Conservation (phyloP, 106 monocot species). For the Dioscorea alata region DNA sequence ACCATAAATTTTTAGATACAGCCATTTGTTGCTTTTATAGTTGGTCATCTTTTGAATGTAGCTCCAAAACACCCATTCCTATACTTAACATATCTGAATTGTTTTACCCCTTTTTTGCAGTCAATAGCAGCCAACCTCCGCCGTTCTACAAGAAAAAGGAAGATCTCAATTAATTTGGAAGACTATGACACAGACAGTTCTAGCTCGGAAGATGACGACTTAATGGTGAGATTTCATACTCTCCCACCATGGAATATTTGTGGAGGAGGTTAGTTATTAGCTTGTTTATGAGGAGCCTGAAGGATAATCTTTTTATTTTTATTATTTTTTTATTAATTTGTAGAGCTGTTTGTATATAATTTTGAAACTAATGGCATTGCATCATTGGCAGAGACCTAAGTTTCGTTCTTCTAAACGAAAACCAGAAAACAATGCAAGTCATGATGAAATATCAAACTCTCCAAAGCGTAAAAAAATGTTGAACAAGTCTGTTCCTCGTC, state of each 20-base stretch:
- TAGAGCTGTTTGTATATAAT: not conserved
- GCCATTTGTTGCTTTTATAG: too few relatives aligned
- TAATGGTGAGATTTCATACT: constrained; percentile 86
- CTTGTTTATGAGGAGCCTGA: constrained; percentile 15
- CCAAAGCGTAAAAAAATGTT: constrained; percentile 33
- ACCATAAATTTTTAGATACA: too few relatives aligned
- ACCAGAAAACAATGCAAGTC: constrained; percentile 5
- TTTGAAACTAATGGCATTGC: not conserved
- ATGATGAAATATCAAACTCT: constrained; percentile 7
- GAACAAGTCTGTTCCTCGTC: constrained; percentile 48
- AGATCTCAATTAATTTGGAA: constrained; percentile 71
- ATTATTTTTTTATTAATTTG: too few relatives aligned
- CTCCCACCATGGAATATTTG: constrained; percentile 38
- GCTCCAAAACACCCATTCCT: too few relatives aligned
- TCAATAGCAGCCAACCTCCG: constrained; percentile 66
- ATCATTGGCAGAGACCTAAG: constrained; percentile 50
- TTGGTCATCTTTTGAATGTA: too few relatives aligned
- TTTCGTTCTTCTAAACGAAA: constrained; percentile 70
- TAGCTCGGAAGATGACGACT: constrained; percentile 77
- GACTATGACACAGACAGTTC: constrained; percentile 89
- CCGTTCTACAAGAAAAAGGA: constrained; percentile 94
- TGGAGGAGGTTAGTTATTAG: constrained; percentile 26
- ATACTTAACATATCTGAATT: not conserved
- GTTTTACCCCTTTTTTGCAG: constrained; percentile 27
- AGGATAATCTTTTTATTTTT: constrained; percentile 5